Evolutionary conservation across 768 basidiomycete species (phyloP).

Genomic region (Chalciporus piperatus): DNA sequence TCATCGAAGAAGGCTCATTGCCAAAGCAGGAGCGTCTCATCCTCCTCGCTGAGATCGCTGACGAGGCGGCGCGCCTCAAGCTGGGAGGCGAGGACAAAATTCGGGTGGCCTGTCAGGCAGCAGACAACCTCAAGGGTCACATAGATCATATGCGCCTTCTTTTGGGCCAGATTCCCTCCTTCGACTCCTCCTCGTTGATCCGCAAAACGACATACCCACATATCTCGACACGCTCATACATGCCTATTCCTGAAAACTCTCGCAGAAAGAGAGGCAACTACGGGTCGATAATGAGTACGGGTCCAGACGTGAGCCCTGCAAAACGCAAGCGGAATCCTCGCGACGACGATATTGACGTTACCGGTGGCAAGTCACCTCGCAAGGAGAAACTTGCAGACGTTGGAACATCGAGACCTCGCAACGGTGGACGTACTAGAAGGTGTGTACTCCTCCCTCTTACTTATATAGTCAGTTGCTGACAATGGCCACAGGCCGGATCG

Average conservation of each 20-base stretch:
- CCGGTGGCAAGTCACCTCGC: slow-evolving; percentile 54
- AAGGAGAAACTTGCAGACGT: slow-evolving; percentile 54
- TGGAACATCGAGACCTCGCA: slow-evolving; percentile 45
- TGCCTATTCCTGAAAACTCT: slow-evolving; percentile 69
- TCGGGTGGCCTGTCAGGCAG: slow-evolving; percentile 86
- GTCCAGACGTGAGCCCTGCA: slow-evolving; percentile 57
- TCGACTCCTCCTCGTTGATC: slow-evolving; percentile 54
- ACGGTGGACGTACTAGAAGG: slow-evolving; percentile 59
- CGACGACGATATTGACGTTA: slow-evolving; percentile 63
- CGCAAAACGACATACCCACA: slow-evolving; percentile 74
- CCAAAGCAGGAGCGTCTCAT: slow-evolving; percentile 74
- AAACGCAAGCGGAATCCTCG: slow-evolving; percentile 59
- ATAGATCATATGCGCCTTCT: slow-evolving; percentile 58
- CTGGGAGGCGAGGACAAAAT: slow-evolving; percentile 98
- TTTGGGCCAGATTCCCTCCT: slow-evolving; percentile 60
- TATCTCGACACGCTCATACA: slow-evolving; percentile 64
- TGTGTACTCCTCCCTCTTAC: slow-evolving; percentile 31
- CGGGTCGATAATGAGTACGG: slow-evolving; percentile 50
- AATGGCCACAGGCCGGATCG: slow-evolving; percentile 52
- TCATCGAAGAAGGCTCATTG: slow-evolving; percentile 65
- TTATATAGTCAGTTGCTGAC: background rate
- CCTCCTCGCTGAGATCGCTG: slow-evolving; percentile 89
- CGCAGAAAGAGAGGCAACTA: slow-evolving; percentile 57
- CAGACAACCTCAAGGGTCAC: slow-evolving; percentile 78
- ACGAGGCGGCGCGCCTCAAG: slow-evolving; percentile 88